Percentiles rank a stretch among this genome's conserved stretches.
Conservation (phyloP, 1,284 basidiomycete species). For the Pyrrhoderma noxium region DNA sequence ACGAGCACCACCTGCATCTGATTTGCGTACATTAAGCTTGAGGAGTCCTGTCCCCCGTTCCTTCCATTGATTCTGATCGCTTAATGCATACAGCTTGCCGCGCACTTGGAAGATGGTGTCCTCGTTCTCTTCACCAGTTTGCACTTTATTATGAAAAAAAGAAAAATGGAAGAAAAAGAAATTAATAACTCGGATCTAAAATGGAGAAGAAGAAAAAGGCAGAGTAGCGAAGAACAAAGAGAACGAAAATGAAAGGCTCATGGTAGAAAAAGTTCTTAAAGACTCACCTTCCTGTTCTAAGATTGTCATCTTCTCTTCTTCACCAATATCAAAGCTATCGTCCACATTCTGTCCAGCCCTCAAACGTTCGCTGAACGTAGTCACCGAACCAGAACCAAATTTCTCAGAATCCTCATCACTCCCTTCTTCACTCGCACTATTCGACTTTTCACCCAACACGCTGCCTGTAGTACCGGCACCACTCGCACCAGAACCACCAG, state of each 20-base stretch:
- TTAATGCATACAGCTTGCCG: conserved; percentile 77
- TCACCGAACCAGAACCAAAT: too few relatives aligned
- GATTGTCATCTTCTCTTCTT: conserved; percentile 39
- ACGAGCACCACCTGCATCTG: conserved; percentile 66
- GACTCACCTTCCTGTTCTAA: conserved; percentile 68
- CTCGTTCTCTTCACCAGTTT: conserved; percentile 91
- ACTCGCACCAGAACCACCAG: too few relatives aligned
- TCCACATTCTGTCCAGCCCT: conserved; percentile 38
- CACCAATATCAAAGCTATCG: conserved; percentile 38
- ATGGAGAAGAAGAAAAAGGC: too few relatives aligned
- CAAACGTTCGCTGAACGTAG: conserved; percentile 53
- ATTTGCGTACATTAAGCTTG: conserved; percentile 70
- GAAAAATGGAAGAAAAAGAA: neutral
- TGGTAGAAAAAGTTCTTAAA: conserved; percentile 18
- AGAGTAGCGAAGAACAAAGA: too few relatives aligned
- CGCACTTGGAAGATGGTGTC: conserved; percentile 78
- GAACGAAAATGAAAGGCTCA: neutral
- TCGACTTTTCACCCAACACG: neutral
- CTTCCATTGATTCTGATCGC: conserved; percentile 68
- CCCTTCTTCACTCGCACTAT: conserved; percentile 16
- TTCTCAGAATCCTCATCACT: conserved; percentile 28
- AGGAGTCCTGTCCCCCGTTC: conserved; percentile 82
- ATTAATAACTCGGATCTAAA: conserved; percentile 5
- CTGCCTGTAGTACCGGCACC: too few relatives aligned
- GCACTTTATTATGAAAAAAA: conserved; percentile 39